phyloP scores from a whole-genome alignment of 176 grass and related monocot genomes.

The Saccharum officinarum region DNA sequence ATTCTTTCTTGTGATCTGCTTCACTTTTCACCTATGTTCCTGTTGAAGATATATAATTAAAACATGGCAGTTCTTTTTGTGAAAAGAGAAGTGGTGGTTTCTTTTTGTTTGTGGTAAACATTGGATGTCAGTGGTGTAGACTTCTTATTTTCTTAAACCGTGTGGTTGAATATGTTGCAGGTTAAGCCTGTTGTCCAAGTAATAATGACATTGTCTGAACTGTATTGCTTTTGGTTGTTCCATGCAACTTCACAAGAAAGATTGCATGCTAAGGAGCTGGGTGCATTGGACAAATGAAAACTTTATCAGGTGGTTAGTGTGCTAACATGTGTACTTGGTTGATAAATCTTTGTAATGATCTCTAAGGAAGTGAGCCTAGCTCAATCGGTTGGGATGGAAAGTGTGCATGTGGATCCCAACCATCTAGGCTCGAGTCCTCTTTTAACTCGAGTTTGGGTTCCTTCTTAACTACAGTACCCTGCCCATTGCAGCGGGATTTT shows the following conservation, averaged over 20 bases:
- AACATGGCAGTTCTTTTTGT: slow-evolving; percentile 19
- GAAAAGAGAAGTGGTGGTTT: background rate
- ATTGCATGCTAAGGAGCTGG: background rate
- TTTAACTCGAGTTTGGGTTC: background rate
- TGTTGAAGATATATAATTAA: slow-evolving; percentile 2
- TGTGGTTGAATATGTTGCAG: background rate
- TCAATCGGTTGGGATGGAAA: background rate
- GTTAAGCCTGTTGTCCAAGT: background rate
- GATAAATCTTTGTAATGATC: background rate
- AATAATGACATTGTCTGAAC: background rate
- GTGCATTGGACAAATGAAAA: background rate
- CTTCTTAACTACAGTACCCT: background rate
- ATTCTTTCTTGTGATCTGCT: background rate
- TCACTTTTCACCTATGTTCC: background rate
- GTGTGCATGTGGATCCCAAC: background rate
- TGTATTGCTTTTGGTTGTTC: background rate
- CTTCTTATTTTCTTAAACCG: background rate
- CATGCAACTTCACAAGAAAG: background rate
- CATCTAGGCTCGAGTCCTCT: background rate
- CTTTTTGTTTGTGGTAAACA: background rate
- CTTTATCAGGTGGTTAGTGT: background rate
- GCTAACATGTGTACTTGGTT: background rate
- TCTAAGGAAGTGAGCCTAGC: background rate
- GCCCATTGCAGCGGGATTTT: background rate
- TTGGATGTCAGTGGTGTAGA: background rate